phyloP scores from a whole-genome alignment of 805 yeast species.

The Teunomyces kruisii region DNA sequence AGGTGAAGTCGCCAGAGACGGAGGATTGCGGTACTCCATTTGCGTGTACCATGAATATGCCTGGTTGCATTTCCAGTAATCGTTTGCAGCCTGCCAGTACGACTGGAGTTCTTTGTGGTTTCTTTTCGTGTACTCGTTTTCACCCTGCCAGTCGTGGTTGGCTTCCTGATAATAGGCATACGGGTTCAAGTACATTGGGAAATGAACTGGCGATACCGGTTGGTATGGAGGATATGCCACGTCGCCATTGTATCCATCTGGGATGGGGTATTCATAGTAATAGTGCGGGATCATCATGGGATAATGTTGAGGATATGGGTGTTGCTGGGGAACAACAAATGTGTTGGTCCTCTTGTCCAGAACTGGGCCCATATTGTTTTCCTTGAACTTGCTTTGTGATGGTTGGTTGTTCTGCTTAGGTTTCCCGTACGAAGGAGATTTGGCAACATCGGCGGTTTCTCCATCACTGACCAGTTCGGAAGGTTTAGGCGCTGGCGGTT shows the following conservation, averaged over 20 bases:
- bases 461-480: neutral
- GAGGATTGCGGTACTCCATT: too few relatives aligned
- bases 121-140: too few relatives aligned
- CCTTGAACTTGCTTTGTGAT: neutral
- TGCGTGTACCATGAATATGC: too few relatives aligned
- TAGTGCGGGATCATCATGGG: neutral
- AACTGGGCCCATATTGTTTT: neutral
- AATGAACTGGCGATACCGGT: neutral
- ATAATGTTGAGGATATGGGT: neutral
- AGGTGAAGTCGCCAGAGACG: neutral
- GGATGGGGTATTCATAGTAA: neutral
- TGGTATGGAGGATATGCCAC: neutral
- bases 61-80: too few relatives aligned
- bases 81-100: too few relatives aligned
- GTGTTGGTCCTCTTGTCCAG: neutral
- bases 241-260: neutral
- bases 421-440: neutral
- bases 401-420: neutral
- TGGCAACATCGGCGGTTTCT: neutral
- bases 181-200: constrained; percentile 2
- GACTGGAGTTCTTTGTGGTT: too few relatives aligned
- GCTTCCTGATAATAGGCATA: neutral
- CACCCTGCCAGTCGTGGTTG: neutral
- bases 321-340: neutral
- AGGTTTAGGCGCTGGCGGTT: neutral